Evolutionary conservation across 176 grass and related monocot genomes (phyloP).

Genomic region (Triticum monococcum): DNA sequence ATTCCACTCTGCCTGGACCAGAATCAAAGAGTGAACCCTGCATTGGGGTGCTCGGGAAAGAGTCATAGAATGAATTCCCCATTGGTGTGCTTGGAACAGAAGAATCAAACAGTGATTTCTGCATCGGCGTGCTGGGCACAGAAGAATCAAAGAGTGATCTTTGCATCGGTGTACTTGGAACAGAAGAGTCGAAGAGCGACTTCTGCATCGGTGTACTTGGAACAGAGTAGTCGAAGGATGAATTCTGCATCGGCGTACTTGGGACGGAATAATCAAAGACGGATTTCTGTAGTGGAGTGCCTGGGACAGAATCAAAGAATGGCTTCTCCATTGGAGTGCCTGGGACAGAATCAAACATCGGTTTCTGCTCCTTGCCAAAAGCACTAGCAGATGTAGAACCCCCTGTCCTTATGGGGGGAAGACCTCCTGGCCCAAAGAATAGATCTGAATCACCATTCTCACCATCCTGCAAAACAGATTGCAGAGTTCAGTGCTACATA

Average conservation of each 20-base stretch:
- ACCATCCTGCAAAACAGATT: conserved; percentile 58
- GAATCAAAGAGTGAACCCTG: conserved; percentile 64
- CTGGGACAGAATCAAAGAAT: conserved; percentile 76
- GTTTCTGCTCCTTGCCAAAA: conserved; percentile 57
- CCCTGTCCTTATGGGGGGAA: conserved; percentile 81
- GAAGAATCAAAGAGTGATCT: conserved; percentile 76
- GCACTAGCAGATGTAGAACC: conserved; percentile 53
- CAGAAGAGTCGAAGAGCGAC: conserved; percentile 61
- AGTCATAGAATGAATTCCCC: conserved; percentile 69
- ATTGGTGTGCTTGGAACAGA: conserved; percentile 64
- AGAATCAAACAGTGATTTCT: conserved; percentile 66
- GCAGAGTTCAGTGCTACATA: conserved; percentile 15
- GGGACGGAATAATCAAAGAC: conserved; percentile 56
- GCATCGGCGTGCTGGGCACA: conserved; percentile 34
- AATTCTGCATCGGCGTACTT: conserved; percentile 47
- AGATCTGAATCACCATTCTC: conserved; percentile 76
- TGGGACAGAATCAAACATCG: conserved; percentile 61
- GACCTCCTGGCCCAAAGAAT: conserved; percentile 77
- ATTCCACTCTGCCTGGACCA: conserved; percentile 60
- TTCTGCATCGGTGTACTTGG: conserved; percentile 52
- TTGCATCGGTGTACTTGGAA: conserved; percentile 58
- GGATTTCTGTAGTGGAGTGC: conserved; percentile 55
- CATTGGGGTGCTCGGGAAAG: conserved; percentile 64
- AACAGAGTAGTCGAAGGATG: conserved; percentile 69
- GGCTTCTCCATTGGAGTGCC: conserved; percentile 52